phyloP scores from a whole-genome alignment of 768 basidiomycete genomes.

The Asterophora parasitica region DNA sequence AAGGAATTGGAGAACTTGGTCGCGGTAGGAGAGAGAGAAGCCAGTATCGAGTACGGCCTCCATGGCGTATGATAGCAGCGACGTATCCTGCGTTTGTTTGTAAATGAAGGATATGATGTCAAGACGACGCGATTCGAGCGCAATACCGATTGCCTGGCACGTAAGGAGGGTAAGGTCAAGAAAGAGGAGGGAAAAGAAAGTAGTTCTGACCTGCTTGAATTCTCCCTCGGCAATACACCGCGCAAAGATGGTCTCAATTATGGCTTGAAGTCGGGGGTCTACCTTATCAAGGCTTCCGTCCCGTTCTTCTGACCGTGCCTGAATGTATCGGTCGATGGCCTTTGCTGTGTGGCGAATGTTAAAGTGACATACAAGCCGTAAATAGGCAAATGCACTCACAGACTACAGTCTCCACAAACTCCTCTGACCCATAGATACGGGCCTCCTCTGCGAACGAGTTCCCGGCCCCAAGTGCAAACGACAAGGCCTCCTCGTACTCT shows the following conservation, averaged over 20 bases:
- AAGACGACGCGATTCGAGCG: constrained; percentile 84
- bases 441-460: constrained; percentile 77
- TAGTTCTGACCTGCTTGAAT: constrained; percentile 70
- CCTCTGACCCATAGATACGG: constrained; percentile 58
- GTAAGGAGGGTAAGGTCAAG: not conserved
- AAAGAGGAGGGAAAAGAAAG: constrained; percentile 12
- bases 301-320: constrained; percentile 56
- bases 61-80: constrained; percentile 86
- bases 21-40: constrained; percentile 80
- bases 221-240: constrained; percentile 86
- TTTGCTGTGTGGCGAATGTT: constrained; percentile 61
- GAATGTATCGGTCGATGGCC: constrained; percentile 92
- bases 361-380: constrained; percentile 2
- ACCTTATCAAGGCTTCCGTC: constrained; percentile 52
- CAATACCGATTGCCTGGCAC: constrained; percentile 85
- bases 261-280: constrained; percentile 72
- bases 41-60: constrained; percentile 88
- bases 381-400: constrained; percentile 50
- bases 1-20: constrained; percentile 73
- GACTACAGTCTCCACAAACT: constrained; percentile 92
- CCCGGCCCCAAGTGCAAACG: constrained; percentile 91
- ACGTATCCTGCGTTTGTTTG: constrained; percentile 65
- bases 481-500: constrained; percentile 92
- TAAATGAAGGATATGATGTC: constrained; percentile 84
- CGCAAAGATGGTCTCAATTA: constrained; percentile 87